These are phyloP conservation scores for Odonthalia washingtoniensis DNA, from an alignment of 31 red algal species.

Conservation along the genomic window DNA sequence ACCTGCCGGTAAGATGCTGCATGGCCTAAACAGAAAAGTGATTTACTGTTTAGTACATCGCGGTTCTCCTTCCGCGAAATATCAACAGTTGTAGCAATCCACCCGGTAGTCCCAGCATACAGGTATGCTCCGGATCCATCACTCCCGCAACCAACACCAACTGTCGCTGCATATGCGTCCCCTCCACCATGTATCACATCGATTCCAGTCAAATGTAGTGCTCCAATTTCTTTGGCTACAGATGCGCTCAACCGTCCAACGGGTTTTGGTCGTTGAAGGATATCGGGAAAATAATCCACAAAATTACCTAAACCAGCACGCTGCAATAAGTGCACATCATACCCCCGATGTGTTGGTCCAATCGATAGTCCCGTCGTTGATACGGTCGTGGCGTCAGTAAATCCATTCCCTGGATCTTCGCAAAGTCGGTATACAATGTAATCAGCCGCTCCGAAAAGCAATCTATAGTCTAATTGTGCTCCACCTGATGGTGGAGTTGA, in stretches of 20 bases:
- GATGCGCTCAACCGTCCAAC: slow-evolving; percentile 43
- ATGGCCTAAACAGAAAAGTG: slow-evolving; percentile 41
- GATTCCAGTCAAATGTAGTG: slow-evolving; percentile 37
- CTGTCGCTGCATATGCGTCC: slow-evolving; percentile 64
- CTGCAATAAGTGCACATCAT: slow-evolving; percentile 39
- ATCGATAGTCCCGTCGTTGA: slow-evolving; percentile 70
- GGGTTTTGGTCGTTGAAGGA: slow-evolving; percentile 41
- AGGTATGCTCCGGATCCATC: slow-evolving; percentile 44
- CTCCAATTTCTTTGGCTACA: slow-evolving; percentile 48
- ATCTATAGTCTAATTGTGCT: background rate
- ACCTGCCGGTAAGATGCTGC: slow-evolving; percentile 15
- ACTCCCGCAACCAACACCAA: slow-evolving; percentile 58
- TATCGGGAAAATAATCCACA: slow-evolving; percentile 55
- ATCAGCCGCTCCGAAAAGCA: slow-evolving; percentile 71
- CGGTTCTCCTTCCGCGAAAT: background rate
- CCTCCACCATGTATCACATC: slow-evolving; percentile 76
- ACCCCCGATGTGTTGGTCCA: slow-evolving; percentile 21
- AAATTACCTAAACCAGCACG: slow-evolving; percentile 39
- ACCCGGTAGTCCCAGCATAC: slow-evolving; percentile 69
- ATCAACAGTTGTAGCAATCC: slow-evolving; percentile 52
- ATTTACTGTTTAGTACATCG: background rate
- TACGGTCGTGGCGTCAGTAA: slow-evolving; percentile 73
- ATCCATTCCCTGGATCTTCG: slow-evolving; percentile 25
- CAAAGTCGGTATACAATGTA: slow-evolving; percentile 54
- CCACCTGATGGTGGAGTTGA: slow-evolving; percentile 23